These are phyloP conservation scores for Cercospora zeina DNA, from an alignment of 2,329 filamentous ascomycete species.

Conservation along the genomic window DNA sequence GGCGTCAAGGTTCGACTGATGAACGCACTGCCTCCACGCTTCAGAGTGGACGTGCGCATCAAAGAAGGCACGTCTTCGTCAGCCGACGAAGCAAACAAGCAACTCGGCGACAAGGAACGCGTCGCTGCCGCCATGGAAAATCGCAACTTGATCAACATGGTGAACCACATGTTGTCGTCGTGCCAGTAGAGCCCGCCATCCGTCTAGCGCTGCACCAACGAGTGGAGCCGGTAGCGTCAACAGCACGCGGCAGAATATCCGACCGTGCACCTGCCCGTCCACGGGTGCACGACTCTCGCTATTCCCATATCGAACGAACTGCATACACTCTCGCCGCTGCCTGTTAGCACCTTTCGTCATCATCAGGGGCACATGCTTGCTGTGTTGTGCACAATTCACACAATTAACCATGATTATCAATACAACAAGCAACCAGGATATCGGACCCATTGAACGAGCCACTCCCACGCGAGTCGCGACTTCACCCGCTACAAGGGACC, in stretches of 20 bases:
- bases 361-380: constrained; percentile 2
- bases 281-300: not conserved
- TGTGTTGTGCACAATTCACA: not conserved
- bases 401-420: constrained; percentile 7
- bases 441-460: not conserved
- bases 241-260: not conserved
- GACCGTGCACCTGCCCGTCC: not conserved
- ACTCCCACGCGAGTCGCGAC: not conserved
- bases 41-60: constrained; percentile 86
- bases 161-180: constrained; percentile 80
- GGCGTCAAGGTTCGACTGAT: constrained; percentile 90
- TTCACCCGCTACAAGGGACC: not conserved
- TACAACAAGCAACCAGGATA: constrained; percentile 5
- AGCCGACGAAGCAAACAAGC: constrained; percentile 94
- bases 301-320: not conserved
- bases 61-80: constrained; percentile 96
- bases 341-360: not conserved
- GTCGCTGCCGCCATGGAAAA: constrained; percentile 95
- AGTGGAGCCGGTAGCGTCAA: constrained; percentile 6
- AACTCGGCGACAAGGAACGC: constrained; percentile 92
- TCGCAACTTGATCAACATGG: constrained; percentile 79
- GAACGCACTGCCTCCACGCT: constrained; percentile 85
- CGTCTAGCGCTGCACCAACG: not conserved
- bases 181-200: constrained; percentile 35
- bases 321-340: not conserved